phyloP scores from a whole-genome alignment of 139 green algal species.

The Chlorella sp. region DNA sequence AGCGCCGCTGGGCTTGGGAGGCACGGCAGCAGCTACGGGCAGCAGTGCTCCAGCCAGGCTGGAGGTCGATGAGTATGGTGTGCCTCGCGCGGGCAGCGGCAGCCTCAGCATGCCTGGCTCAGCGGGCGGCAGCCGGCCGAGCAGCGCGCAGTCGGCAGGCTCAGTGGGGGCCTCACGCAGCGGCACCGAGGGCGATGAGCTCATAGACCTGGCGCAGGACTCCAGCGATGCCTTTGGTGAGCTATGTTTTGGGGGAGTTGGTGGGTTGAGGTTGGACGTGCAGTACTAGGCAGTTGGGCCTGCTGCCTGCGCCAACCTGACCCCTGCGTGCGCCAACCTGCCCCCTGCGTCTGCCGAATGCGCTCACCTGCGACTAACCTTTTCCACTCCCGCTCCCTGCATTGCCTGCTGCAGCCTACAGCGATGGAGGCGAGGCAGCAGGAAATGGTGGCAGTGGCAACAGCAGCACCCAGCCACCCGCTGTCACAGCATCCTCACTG shows the following conservation, averaged over 20 bases:
- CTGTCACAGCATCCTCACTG: conserved; percentile 49
- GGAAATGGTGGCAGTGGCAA: not conserved
- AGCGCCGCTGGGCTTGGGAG: conserved; percentile 27
- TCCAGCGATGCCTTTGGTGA: not conserved
- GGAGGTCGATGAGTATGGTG: conserved; percentile 55
- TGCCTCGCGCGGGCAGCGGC: conserved; percentile 27
- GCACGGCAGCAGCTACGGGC: conserved; percentile 7
- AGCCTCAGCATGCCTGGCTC: not conserved
- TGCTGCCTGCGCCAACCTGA: too few relatives aligned
- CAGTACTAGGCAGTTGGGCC: too few relatives aligned
- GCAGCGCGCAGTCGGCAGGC: conserved; percentile 21
- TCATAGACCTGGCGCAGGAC: not conserved
- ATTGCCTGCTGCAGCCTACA: not conserved
- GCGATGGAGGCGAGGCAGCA: not conserved
- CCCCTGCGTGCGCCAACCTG: too few relatives aligned
- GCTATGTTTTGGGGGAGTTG: too few relatives aligned
- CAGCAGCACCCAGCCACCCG: not conserved
- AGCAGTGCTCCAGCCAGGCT: conserved; percentile 1
- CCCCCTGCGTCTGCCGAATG: too few relatives aligned
- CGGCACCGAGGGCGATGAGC: conserved; percentile 29
- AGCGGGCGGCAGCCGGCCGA: conserved; percentile 1
- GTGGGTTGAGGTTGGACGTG: too few relatives aligned
- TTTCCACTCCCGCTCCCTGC: too few relatives aligned
- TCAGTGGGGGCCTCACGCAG: not conserved
- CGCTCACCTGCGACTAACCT: too few relatives aligned